Evolutionary conservation across 805 yeast genomes (phyloP), one percentile per base, ranked within the genome.

Genomic region (Ogataea salicorniae): DNA sequence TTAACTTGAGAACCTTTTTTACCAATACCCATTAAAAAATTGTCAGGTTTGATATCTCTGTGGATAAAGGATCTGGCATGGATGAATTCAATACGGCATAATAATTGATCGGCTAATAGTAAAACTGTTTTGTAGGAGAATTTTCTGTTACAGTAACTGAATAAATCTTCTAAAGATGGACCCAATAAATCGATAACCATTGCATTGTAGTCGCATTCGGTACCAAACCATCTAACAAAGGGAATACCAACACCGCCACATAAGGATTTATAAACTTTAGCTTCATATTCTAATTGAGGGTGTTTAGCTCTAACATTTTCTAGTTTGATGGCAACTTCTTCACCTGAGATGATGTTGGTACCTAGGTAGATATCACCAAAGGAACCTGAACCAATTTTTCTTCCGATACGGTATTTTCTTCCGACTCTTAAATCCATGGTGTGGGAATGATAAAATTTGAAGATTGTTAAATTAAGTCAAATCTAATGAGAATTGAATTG

Each of bases 241-340:
- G 99, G 98, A 49, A 92, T 90, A 33, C 99, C 98, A 35, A 92
- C 92, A 33, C 98, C 98, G 35, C 98, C 99, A 54, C 95, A 84
- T 46, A 92, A 72, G 2, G 96, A 91, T 63, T 87, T 89, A 73
- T 92, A 92, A 23, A 94, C 98, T 57, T 95, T 83, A 15, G 97
- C 96, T 69, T 92, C 99, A 66, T 92, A 94, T 62, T 92, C 97
- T 56, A 92, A 76, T 70, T 92, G 99, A 1, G 99, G 98, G 66
- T 94, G 98, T 63, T 89, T 87, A 2, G 98, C 96, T 48, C 84
- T 76, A 46, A 87, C 81, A 54, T 87, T 84, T 65, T 92, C 99
- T 53, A 92, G 75, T 67, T 92, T 92, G 74, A 92, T 92, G 56
- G 98, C 99, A 46, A 94, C 97, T 67, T 92, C 97, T 68, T 94